Evolutionary conservation across 2,329 filamentous ascomycete species (phyloP).

Genomic region (Arachnomyces sp.): DNA sequence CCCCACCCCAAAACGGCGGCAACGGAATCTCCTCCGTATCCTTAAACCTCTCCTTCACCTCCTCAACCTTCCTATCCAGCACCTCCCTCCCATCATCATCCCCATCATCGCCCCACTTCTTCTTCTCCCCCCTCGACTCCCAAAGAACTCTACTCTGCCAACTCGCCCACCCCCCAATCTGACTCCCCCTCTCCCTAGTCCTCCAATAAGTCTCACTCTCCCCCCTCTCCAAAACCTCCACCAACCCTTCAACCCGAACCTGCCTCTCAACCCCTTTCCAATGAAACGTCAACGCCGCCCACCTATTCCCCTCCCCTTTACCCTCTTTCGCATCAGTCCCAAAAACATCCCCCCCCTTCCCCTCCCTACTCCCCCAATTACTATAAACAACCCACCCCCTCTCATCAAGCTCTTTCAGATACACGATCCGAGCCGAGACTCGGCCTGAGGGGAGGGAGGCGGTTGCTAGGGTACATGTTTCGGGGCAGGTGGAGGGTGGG

Average conservation of each 20-base stretch:
- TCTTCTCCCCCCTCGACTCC: conserved; percentile 23
- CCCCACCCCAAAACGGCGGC: conserved; percentile 88
- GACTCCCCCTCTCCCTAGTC: conserved; percentile 65
- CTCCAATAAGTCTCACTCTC: conserved; percentile 65
- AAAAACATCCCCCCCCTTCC: conserved; percentile 31
- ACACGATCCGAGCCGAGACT: conserved; percentile 79
- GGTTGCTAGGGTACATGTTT: conserved; percentile 82
- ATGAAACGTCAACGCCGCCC: conserved; percentile 80
- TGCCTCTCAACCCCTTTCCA: conserved; percentile 84
- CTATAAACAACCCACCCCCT: conserved; percentile 84
- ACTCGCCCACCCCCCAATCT: conserved; percentile 90
- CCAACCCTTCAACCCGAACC: conserved; percentile 76
- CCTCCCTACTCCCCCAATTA: conserved; percentile 70
- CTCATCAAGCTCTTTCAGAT: conserved; percentile 87
- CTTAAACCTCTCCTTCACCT: conserved; percentile 68
- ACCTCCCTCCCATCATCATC: conserved; percentile 61
- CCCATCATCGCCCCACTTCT: conserved; percentile 19
- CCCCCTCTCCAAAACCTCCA: conserved; percentile 57
- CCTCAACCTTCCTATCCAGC: conserved; percentile 69
- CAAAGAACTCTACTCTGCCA: conserved; percentile 71
- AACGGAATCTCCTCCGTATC: conserved; percentile 75
- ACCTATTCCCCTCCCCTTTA: conserved; percentile 51
- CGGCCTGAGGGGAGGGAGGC: conserved; percentile 74
- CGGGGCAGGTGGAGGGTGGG: conserved; percentile 62
- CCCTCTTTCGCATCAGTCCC: conserved; percentile 12